Evolutionary conservation across 192 early-diverging fungal species (phyloP), one percentile per base, ranked within the genome.

Genomic region (Coemansia biformis): DNA sequence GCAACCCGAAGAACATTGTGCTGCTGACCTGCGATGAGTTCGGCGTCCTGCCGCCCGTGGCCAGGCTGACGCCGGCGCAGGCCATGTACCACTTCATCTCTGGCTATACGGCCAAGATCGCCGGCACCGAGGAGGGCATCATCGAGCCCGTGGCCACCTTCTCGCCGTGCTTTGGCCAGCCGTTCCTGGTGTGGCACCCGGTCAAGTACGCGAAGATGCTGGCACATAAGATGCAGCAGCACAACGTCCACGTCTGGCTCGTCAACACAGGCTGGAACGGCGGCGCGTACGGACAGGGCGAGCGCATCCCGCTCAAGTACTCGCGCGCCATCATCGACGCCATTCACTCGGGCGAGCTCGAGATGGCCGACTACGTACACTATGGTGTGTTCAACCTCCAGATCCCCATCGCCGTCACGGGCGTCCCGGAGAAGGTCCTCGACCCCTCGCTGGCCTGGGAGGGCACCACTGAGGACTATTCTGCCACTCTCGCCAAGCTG

Each of bases 251-350:
- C 75, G 91, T 87, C 42, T 98, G 91, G 91, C 77, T 87, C 60
- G 86, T 96, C 81, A 98, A 96, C 84, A 96, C 92, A 51, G 92
- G 91, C 51, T 96, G 90, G 95, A 91, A 81, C 62, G 92, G 95
- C 71, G 95, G 95, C 46, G 79, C 79, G 38, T 91, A 93, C 68
- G 92, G 90, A 50, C 63, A 76, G 24, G 93, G 91, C 42, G 85
- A 91, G 79, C 88, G 95, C 28, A 91, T 93, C 54, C 77, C 91
- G 28, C 85, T 98, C 52, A 94, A 91, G 82, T 94, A 98, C 82
- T 89, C 91, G 46, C 89, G 95, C 50, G 92, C 92, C 53, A 93
- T 98, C 63, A 88, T 98, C 51, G 92, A 98, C 68, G 88, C 94
- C 38, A 95, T 98, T 74, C 94, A 98, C 85, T 82, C 65, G 45